These are phyloP conservation scores for Martensiomyces pterosporus DNA, from an alignment of 192 early-diverging fungal species.

Conservation along the genomic window DNA sequence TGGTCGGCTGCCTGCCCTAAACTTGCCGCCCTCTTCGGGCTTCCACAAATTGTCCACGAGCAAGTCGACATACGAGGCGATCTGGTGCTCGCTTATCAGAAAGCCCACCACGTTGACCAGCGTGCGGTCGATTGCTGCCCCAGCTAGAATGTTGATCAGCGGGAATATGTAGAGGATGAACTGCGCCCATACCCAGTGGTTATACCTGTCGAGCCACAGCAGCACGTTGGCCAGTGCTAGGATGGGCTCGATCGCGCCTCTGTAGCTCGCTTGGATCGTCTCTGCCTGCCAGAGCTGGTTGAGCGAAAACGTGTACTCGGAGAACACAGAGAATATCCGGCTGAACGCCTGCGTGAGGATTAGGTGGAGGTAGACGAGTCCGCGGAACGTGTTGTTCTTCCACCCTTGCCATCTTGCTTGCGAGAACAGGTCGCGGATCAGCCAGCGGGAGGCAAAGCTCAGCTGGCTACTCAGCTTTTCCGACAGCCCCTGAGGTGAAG, in stretches of 20 bases:
- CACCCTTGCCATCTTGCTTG: conserved; percentile 46
- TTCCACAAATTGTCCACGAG: conserved; percentile 36
- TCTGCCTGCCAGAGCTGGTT: conserved; percentile 47
- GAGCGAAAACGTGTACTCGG: conserved; percentile 50
- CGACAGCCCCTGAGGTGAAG: not conserved
- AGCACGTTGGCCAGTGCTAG: conserved; percentile 29
- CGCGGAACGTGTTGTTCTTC: conserved; percentile 43
- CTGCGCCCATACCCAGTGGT: conserved; percentile 49
- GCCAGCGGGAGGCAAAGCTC: conserved; percentile 48
- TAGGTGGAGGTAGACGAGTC: conserved; percentile 44
- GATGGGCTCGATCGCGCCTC: conserved; percentile 38
- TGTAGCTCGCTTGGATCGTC: conserved; percentile 22
- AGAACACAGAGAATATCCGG: conserved; percentile 40
- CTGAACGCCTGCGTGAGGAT: conserved; percentile 43
- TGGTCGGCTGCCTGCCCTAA: conserved; percentile 26
- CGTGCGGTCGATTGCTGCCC: conserved; percentile 42
- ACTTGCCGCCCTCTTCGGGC: conserved; percentile 37
- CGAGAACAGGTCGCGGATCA: conserved; percentile 48
- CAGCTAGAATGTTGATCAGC: conserved; percentile 42
- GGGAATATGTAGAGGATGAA: conserved; percentile 49
- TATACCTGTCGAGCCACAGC: conserved; percentile 38
- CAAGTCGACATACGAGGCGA: conserved; percentile 26
- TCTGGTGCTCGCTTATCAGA: conserved; percentile 40
- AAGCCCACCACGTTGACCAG: conserved; percentile 39
- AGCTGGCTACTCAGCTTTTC: conserved; percentile 43